Conservation (phyloP, 1,284 basidiomycete species). For the Rhodofomes roseus region DNA sequence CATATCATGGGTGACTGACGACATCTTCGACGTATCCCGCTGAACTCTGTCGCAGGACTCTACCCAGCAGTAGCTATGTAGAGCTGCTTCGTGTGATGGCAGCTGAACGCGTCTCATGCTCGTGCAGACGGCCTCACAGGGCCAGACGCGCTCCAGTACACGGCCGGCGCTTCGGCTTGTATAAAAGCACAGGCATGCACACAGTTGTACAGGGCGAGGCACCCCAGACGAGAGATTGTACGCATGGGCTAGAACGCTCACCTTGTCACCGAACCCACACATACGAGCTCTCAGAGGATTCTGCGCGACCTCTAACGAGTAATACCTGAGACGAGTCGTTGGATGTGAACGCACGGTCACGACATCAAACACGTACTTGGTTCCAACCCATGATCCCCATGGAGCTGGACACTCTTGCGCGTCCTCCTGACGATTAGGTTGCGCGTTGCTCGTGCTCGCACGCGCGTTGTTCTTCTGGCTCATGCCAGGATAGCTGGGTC, state of each 20-base stretch:
- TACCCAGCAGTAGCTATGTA: too few species aligned
- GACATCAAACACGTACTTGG: conserved; percentile 41
- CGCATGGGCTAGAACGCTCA: conserved; percentile 29
- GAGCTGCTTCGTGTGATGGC: too few species aligned
- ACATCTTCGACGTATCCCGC: too few species aligned
- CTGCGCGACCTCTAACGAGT: conserved; percentile 80
- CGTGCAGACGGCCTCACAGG: background rate
- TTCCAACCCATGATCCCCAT: conserved; percentile 46
- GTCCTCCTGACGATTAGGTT: conserved; percentile 22
- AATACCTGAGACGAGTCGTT: conserved; percentile 47
- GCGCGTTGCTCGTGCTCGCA: conserved; percentile 31
- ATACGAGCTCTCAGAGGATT: conserved; percentile 86
- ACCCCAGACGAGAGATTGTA: too few species aligned
- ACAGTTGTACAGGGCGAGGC: background rate
- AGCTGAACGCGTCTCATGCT: too few species aligned
- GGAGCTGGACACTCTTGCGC: conserved; percentile 23
- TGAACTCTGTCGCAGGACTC: too few species aligned
- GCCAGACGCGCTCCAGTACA: background rate
- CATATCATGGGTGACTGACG: too few species aligned
- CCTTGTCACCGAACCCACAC: conserved; percentile 95
- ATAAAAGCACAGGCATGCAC: background rate
- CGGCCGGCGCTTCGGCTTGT: background rate
- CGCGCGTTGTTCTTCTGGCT: conserved; percentile 54
- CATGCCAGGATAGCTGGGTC: conserved; percentile 37
- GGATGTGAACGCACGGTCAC: conserved; percentile 8